Percentiles rank a stretch among this genome's conserved stretches.
Evolutionary conservation across 129 eudicot species (phyloP).

Genomic region (Centaurea solstitialis): DNA sequence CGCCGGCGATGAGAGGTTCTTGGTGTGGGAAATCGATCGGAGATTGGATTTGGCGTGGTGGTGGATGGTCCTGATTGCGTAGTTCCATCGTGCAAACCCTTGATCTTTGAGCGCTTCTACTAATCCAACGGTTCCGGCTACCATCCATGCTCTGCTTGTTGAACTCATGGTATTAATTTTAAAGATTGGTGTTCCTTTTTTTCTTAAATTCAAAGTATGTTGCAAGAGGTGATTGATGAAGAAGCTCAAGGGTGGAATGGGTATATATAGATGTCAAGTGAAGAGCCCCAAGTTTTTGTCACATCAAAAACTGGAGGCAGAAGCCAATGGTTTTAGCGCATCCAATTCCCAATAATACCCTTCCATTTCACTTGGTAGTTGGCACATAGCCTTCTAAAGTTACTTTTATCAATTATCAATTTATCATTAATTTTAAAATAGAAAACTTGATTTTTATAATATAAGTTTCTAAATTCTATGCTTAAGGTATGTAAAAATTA

Average conservation of each 20-base stretch:
- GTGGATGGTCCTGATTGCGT: conserved; percentile 47
- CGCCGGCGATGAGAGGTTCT: conserved; percentile 30
- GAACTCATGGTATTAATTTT: conserved; percentile 28
- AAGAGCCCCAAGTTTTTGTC: not conserved
- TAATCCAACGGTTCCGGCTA: conserved; percentile 48
- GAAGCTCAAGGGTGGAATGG: not conserved
- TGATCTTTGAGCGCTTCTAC: conserved; percentile 66
- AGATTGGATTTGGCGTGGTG: conserved; percentile 48
- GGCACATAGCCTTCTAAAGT: not conserved
- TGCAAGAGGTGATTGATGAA: not conserved
- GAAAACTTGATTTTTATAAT: no score
- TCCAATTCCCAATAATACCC: not conserved
- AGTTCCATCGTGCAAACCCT: conserved; percentile 67
- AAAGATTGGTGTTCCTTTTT: not conserved
- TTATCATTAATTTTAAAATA: no score
- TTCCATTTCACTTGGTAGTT: not conserved
- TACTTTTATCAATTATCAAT: no score
- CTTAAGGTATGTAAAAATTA: no score
- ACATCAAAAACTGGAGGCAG: not conserved
- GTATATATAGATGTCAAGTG: not conserved
- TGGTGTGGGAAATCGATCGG: conserved; percentile 40
- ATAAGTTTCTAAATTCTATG: no score
- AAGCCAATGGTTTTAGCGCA: not conserved
- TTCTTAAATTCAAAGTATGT: not conserved
- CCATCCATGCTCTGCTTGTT: conserved; percentile 41